These are phyloP conservation scores for Pythium rhizo-oryzae DNA, from an alignment of 352 stramenopile genomes.

Conservation along the genomic window DNA sequence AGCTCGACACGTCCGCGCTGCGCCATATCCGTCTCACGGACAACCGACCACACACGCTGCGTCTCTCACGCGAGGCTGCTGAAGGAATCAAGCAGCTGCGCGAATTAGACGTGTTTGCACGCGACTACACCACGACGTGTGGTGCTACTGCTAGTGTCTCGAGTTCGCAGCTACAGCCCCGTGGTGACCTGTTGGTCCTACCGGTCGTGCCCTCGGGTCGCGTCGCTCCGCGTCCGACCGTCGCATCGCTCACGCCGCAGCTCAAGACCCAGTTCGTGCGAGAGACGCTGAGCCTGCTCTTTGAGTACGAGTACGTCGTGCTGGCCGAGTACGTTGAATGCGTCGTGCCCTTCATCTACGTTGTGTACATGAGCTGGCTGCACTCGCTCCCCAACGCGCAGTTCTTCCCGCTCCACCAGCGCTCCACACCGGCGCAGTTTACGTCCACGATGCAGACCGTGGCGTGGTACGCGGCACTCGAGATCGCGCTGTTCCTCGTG, in stretches of 20 bases:
- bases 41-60: background rate
- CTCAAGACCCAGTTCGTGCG: constrained; percentile 3
- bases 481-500: constrained; percentile 11
- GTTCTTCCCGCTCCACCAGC: background rate
- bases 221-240: background rate
- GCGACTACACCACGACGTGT: too few relatives aligned
- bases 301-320: constrained; percentile 26
- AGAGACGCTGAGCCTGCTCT: constrained; percentile 19
- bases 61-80: too few relatives aligned
- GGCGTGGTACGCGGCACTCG: constrained; percentile 11
- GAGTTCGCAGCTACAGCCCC: too few relatives aligned
- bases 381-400: constrained; percentile 13
- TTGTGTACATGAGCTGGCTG: constrained; percentile 12
- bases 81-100: too few relatives aligned
- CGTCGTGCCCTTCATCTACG: constrained; percentile 18
- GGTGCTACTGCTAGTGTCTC: too few relatives aligned
- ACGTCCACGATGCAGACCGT: background rate
- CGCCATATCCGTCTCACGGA: background rate
- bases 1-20: background rate
- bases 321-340: constrained; percentile 23
- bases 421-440: background rate
- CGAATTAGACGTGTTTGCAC: too few relatives aligned
- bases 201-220: too few relatives aligned
- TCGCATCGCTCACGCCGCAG: background rate
- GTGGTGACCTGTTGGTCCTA: too few relatives aligned